Evolutionary conservation across 1,284 basidiomycete genomes (phyloP).

Genomic region (Earliella scabrosa): DNA sequence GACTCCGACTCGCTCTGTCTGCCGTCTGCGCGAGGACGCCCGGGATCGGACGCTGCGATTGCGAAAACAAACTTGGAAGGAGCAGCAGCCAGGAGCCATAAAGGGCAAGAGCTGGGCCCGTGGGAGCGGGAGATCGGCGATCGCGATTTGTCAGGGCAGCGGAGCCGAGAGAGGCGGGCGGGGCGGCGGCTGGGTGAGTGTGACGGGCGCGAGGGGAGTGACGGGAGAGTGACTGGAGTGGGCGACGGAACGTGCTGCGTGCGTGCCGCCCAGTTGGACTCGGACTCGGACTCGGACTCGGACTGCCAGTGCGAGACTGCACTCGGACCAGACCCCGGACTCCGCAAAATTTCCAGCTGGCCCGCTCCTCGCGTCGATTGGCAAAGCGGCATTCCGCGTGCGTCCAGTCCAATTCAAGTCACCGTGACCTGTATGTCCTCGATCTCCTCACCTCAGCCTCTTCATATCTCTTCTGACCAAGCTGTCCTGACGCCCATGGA

Average conservation of each 20-base stretch:
- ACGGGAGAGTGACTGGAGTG: background rate
- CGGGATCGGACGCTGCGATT: background rate
- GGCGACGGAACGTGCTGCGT: constrained; percentile 10
- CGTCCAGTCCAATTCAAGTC: background rate
- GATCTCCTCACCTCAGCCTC: constrained; percentile 6
- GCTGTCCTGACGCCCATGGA: constrained; percentile 7
- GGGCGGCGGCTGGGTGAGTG: background rate
- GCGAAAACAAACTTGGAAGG: background rate
- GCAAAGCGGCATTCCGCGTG: background rate
- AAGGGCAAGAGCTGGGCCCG: background rate
- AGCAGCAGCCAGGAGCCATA: background rate
- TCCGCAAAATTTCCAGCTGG: constrained; percentile 24
- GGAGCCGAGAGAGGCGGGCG: constrained; percentile 7
- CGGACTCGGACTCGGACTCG: background rate
- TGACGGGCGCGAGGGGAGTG: background rate
- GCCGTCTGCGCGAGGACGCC: background rate
- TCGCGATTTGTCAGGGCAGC: constrained; percentile 14
- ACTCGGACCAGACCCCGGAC: constrained; percentile 23
- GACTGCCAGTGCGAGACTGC: background rate
- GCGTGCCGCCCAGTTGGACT: constrained; percentile 18
- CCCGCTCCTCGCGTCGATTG: background rate
- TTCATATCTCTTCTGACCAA: constrained; percentile 22
- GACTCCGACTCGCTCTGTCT: background rate
- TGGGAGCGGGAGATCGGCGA: constrained; percentile 9
- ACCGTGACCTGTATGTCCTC: constrained; percentile 10